Conservation (phyloP, 148 eudicot species). For the Linanthus parryae region DNA sequence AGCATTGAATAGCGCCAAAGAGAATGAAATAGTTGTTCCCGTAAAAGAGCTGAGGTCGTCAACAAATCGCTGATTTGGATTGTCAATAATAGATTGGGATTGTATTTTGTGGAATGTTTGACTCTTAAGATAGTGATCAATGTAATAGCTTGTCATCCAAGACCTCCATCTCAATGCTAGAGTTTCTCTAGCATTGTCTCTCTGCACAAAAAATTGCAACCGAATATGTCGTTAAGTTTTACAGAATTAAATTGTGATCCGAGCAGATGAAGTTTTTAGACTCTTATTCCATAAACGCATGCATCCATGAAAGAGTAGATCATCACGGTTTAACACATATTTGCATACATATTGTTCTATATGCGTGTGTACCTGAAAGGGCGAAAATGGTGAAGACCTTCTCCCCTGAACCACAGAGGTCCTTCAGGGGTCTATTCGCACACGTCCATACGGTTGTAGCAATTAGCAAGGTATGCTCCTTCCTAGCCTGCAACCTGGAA, state of each 20-base stretch:
- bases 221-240: too few species aligned
- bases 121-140: conserved; percentile 73
- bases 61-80: conserved; percentile 95
- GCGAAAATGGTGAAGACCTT: too few species aligned
- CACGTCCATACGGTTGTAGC: too few species aligned
- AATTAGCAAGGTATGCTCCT: too few species aligned
- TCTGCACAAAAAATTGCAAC: conserved; percentile 73
- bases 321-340: too few species aligned
- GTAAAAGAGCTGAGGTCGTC: conserved; percentile 93
- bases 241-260: not conserved
- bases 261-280: not conserved
- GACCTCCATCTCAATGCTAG: conserved; percentile 92
- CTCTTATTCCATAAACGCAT: too few species aligned
- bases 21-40: conserved; percentile 76
- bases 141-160: conserved; percentile 89
- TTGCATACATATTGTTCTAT: too few species aligned
- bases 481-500: too few species aligned
- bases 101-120: conserved; percentile 80
- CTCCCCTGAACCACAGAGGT: too few species aligned
- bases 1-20: conserved; percentile 81
- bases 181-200: conserved; percentile 85
- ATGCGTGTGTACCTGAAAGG: too few species aligned
- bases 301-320: too few species aligned
- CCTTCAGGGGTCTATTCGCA: too few species aligned
- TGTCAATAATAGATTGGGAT: conserved; percentile 82